Conservation (phyloP, 495 filamentous ascomycete species). For the Talaromyces liani region DNA sequence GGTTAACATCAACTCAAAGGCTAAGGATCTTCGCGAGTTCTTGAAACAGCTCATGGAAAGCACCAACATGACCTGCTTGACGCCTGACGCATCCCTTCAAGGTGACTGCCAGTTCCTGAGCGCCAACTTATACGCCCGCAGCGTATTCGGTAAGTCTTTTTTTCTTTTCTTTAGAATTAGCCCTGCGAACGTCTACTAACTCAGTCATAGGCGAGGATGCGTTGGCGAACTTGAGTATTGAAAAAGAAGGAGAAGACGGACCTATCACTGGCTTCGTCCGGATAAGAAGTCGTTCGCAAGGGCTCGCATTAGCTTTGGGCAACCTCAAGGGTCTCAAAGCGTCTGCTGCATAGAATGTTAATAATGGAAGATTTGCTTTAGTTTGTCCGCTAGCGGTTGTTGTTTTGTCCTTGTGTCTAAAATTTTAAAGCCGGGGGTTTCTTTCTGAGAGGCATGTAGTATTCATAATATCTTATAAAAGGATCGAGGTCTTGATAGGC, state of each 20-base stretch:
- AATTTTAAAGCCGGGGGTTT: not conserved
- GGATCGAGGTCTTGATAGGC: not conserved
- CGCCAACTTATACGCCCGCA: slow-evolving; percentile 94
- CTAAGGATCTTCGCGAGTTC: slow-evolving; percentile 87
- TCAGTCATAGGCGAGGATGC: slow-evolving; percentile 83
- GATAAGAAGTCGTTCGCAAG: slow-evolving; percentile 96
- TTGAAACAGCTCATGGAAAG: slow-evolving; percentile 90
- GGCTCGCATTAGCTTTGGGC: slow-evolving; percentile 86
- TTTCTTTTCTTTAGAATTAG: not conserved
- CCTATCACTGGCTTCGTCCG: slow-evolving; percentile 98
- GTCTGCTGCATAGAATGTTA: slow-evolving; percentile 33
- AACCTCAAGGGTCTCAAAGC: slow-evolving; percentile 88
- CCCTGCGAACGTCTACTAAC: slow-evolving; percentile 17
- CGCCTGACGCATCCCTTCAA: slow-evolving; percentile 91
- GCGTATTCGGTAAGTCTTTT: slow-evolving; percentile 83
- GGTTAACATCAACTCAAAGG: slow-evolving; percentile 98
- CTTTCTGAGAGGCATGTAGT: not conserved
- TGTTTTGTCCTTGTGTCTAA: not conserved
- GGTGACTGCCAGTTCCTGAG: slow-evolving; percentile 98
- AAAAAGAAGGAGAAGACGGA: slow-evolving; percentile 93
- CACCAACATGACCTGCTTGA: slow-evolving; percentile 98
- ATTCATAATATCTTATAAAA: slow-evolving; percentile 1
- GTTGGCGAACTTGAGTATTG: slow-evolving; percentile 93
- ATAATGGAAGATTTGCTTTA: slow-evolving; percentile 4
- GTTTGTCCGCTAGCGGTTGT: slow-evolving; percentile 6